phyloP scores from a whole-genome alignment of 2,329 filamentous ascomycete genomes.

The Verticillium albo-atrum region DNA sequence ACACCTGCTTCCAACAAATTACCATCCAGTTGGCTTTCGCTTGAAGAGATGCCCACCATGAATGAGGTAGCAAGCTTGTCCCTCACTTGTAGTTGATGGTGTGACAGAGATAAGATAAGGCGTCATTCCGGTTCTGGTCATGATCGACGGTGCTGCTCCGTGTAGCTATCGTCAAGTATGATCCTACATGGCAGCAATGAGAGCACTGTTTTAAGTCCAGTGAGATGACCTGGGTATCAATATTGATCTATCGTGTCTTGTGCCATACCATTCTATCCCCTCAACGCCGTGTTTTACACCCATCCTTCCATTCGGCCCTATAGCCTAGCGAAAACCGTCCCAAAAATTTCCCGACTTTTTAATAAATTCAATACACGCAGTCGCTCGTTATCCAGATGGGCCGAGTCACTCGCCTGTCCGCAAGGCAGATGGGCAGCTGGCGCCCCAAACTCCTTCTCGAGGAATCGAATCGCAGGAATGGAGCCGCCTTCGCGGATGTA shows the following conservation, averaged over 20 bases:
- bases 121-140: neutral
- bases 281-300: neutral
- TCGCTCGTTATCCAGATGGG: conserved; percentile 94
- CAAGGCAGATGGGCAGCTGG: conserved; percentile 91
- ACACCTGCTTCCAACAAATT: no score
- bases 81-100: neutral
- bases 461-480: conserved; percentile 88
- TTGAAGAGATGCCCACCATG: no score
- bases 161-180: neutral
- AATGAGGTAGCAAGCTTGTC: no score
- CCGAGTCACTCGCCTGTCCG: conserved; percentile 89
- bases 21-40: no score
- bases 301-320: conserved; percentile 17
- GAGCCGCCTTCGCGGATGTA: conserved; percentile 96
- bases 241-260: neutral
- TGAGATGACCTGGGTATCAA: neutral
- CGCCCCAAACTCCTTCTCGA: conserved; percentile 90
- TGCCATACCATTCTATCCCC: neutral
- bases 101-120: neutral
- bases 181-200: no score
- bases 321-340: conserved; percentile 72
- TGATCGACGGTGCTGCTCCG: neutral
- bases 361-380: conserved; percentile 81
- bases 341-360: conserved; percentile 90
- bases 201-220: no score